Base-by-base conservation (phyloP, 2,329 filamentous ascomycete species). In the Thelonectria discophora region DNA sequence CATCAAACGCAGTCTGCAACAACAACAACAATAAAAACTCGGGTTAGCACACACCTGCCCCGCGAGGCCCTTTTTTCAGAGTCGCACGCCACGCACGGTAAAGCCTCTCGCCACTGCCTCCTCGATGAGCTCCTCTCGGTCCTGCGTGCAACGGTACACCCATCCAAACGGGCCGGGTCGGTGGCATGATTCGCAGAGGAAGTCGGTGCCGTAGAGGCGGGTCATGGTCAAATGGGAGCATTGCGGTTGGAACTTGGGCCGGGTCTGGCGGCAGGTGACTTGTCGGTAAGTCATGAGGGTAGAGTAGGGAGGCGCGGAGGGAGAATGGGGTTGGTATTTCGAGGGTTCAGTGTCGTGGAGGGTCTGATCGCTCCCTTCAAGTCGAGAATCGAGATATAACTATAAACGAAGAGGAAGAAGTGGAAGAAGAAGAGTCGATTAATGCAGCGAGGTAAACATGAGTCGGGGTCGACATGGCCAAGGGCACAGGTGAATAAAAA, bases 61-160 rank as follows among this genome's bases (percentile, higher is more conserved):
- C 21, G 9, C 30, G 24, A 2, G 7, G 11, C 37, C 30, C n/a
- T n/a, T n/a, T n/a, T n/a, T n/a, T 13, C 15, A 45, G 39, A 48
- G 37, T 18, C 21, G 5, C 12, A 43, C 24, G n/a, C 42, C 12
- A 43, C 24, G n/a, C 42, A 59, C 54, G 2, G 17, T 30, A 62
- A 70, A 65, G 61, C 72, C 64, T 56, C 69, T 63, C 13, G 63
- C 68, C 37, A 70, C 62, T 7, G 69, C 65, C 42, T 72, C 67
- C 55, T 77, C 77, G 21, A 76, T 73, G 48, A 77, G 67, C 50
- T 79, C 76, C 30, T 85, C 81, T 11, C 78, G 79, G 68, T 93
- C 90, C 72, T 91, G 86, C 12, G 82, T 85, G 75, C 92, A 95
- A 61, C 84, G 81, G 74, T 92, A 95, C 20, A 95, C 77, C 86